A percentile compares a stretch with the other conserved stretches of the same genome.
Conservation (phyloP, 805 yeast genomes). For the Yarrowia yakushimensis region DNA sequence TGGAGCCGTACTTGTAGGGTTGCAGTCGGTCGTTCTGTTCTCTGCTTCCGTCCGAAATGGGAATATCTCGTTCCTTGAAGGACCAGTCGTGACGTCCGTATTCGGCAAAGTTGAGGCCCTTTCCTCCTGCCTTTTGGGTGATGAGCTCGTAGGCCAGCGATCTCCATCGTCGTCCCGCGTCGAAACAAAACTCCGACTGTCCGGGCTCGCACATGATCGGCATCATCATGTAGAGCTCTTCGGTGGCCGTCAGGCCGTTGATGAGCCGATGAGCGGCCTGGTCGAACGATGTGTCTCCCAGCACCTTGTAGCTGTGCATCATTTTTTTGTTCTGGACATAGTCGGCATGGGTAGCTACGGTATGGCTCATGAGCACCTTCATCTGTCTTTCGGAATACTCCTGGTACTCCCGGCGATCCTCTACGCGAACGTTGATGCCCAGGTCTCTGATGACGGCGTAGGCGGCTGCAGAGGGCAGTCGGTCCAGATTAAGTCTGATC, state of each 20-base stretch:
- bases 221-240: not conserved
- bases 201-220: not conserved
- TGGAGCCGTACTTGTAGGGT: not conserved
- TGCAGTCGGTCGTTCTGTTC: not conserved
- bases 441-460: not conserved
- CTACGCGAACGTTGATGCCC: too few relatives aligned
- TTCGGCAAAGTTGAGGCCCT: not conserved
- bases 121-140: not conserved
- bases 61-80: not conserved
- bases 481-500: not conserved
- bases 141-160: not conserved
- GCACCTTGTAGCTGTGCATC: not conserved
- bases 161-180: not conserved
- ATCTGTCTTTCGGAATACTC: not conserved
- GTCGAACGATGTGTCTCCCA: not conserved
- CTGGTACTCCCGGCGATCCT: not conserved
- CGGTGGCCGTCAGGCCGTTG: not conserved
- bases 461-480: not conserved
- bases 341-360: not conserved
- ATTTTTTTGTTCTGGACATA: too few relatives aligned
- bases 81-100: not conserved
- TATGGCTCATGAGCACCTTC: not conserved
- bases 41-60: not conserved
- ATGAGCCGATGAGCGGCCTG: not conserved
- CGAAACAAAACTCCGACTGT: not conserved